phyloP scores from a whole-genome alignment of 2,329 filamentous ascomycete species.

The Gnomoniopsis sp. region DNA sequence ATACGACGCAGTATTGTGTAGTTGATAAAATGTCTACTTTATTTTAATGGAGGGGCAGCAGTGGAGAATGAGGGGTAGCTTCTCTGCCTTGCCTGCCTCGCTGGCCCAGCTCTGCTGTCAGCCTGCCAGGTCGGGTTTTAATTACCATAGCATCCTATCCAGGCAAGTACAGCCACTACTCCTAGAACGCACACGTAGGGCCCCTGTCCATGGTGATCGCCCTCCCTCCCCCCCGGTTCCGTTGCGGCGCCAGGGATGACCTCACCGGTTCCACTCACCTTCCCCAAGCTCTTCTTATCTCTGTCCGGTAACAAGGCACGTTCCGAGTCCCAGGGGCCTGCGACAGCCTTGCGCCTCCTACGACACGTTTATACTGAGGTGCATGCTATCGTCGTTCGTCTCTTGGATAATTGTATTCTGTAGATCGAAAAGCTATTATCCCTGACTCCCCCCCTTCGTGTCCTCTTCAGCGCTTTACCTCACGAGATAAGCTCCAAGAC shows the following conservation, averaged over 20 bases:
- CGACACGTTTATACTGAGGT: neutral
- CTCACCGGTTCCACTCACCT: neutral
- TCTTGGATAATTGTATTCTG: neutral
- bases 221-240: neutral
- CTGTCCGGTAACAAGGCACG: neutral
- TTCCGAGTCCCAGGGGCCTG: neutral
- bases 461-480: too few relatives aligned
- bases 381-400: neutral
- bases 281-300: neutral
- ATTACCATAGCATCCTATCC: too few relatives aligned
- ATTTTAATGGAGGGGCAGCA: neutral
- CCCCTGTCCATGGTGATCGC: neutral
- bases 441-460: too few relatives aligned
- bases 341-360: neutral
- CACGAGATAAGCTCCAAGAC: neutral
- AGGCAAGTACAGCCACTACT: too few relatives aligned
- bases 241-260: neutral
- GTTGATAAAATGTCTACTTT: too few relatives aligned
- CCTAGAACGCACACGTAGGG: neutral
- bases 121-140: too few relatives aligned
- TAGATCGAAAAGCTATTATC: neutral
- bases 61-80: conserved; percentile 4
- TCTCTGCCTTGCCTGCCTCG: neutral
- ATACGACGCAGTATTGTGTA: too few relatives aligned
- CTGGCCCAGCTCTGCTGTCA: too few relatives aligned